These are phyloP conservation scores for Fomes fomentarius DNA, from an alignment of 1,284 basidiomycete species.

Conservation along the genomic window DNA sequence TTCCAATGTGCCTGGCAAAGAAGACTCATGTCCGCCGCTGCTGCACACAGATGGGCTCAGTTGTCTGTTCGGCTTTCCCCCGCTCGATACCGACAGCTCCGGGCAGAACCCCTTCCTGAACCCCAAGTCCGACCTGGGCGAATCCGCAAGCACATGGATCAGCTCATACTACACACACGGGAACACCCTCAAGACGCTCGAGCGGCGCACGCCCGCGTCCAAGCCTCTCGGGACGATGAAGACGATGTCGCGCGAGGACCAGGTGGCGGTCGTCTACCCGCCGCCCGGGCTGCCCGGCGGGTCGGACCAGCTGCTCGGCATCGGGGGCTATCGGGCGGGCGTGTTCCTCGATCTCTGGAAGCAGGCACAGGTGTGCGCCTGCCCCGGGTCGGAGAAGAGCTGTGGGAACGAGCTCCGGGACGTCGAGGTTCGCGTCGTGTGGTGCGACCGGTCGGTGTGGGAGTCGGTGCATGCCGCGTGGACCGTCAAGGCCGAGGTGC, in stretches of 20 bases:
- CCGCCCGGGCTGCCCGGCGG: slow-evolving; percentile 1
- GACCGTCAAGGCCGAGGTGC: slow-evolving; percentile 8
- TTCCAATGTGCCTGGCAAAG: no score
- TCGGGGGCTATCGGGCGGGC: not conserved
- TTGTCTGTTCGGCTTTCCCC: not conserved
- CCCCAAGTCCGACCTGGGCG: not conserved
- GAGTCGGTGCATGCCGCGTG: slow-evolving; percentile 1
- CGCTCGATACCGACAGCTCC: not conserved
- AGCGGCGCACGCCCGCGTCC: not conserved
- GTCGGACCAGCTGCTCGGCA: slow-evolving; percentile 12
- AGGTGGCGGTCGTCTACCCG: not conserved
- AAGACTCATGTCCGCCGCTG: no score
- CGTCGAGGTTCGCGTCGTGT: slow-evolving; percentile 8
- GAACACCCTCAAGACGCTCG: slow-evolving; percentile 7
- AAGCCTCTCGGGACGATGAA: slow-evolving; percentile 6
- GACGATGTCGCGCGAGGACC: slow-evolving; percentile 8
- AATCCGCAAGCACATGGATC: slow-evolving; percentile 5
- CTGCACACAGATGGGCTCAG: not conserved
- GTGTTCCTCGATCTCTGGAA: slow-evolving; percentile 2
- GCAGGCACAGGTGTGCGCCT: slow-evolving; percentile 1
- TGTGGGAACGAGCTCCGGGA: not conserved
- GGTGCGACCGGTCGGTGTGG: slow-evolving; percentile 13
- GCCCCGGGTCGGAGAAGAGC: not conserved
- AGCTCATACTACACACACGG: slow-evolving; percentile 20
- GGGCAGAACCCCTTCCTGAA: slow-evolving; percentile 14